These are phyloP conservation scores for Pontederia crassipes DNA, from an alignment of 176 grass and related monocot species.

Conservation along the genomic window DNA sequence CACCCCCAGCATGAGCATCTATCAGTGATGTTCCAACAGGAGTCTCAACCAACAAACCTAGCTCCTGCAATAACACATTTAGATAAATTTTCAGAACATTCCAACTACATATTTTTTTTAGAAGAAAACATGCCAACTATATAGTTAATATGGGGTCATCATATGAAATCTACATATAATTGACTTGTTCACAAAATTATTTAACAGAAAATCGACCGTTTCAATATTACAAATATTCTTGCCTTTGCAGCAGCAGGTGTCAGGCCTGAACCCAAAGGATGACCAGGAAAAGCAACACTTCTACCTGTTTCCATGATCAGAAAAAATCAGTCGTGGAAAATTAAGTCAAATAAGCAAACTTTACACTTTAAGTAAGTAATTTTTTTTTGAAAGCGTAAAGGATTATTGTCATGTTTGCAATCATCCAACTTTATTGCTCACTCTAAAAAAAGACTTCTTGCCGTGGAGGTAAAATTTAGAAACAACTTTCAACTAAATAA, in stretches of 20 bases:
- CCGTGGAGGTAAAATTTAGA: too few species aligned
- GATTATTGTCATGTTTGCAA: too few species aligned
- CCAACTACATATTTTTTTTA: background rate
- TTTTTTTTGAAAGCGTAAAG: too few species aligned
- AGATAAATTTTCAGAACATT: background rate
- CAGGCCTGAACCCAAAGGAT: conserved; percentile 93
- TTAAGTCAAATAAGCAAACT: too few species aligned
- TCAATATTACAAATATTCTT: conserved; percentile 33
- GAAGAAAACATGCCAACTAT: background rate
- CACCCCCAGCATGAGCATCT: conserved; percentile 91
- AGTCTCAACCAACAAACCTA: conserved; percentile 65
- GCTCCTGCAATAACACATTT: conserved; percentile 40
- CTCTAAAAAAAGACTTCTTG: too few species aligned
- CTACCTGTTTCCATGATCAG: conserved; percentile 35
- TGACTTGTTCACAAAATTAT: background rate
- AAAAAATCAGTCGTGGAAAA: too few species aligned
- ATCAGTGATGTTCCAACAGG: conserved; percentile 94
- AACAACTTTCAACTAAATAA: too few species aligned
- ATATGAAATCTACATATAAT: too few species aligned
- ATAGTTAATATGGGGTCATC: background rate
- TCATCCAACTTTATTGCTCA: too few species aligned
- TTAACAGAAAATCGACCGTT: conserved; percentile 21
- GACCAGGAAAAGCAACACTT: conserved; percentile 95
- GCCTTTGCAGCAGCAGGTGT: conserved; percentile 74
- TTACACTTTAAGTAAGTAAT: too few species aligned